Evolutionary conservation across 257 asterid species (phyloP), one percentile per base, ranked within the genome.

Genomic region (Voacanga thouarsii): DNA sequence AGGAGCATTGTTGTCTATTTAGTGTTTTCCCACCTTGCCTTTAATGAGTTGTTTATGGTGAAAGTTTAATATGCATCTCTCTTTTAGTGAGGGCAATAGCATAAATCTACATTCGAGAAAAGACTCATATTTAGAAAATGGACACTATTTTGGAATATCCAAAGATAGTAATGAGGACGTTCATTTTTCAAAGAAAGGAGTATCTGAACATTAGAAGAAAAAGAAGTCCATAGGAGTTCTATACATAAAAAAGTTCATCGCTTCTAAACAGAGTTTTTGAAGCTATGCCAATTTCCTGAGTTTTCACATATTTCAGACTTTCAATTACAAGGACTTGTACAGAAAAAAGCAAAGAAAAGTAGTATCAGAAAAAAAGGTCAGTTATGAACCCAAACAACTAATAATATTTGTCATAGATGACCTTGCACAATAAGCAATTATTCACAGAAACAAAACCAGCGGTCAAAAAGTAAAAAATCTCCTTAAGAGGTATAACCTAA

Each of bases 131-230:
- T 14, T 66, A 39, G 12, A 26, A 39, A 66, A 26, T 9, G 26
- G 18, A 66, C 15, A 65, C 19, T 66, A 39, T 30, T 57, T 11
- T 64, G 23, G 12, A 12, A 18, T 21, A 8, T 37, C 50, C 44
- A 39, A 66, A 39, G 49, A 33, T 33, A 33, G 37, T 33, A 33
- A 33, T 1, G 37, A 33, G 37, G 37, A 19, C 9, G 28, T 66
- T 5, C 28, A 19, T 66, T 16, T 16, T 66, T 5, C 6, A 66
- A 19, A 23, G 72, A 16, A 66, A 37, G 50, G 28, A 49, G 51
- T 56, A 81, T 18, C 37, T 43, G 49, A 69, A 68, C 78, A 74
- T 10, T 60, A 12, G 81, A 24, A 72, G 77, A 43, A 64, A 80
- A 51, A 65, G 41, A 69, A 49, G 65, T 44, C 33, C 65, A 79